A percentile compares a stretch with the other conserved stretches of the same genome.
Conservation (phyloP, 1,139 yeast genomes). For the Scheffersomyces parashehatae region DNA sequence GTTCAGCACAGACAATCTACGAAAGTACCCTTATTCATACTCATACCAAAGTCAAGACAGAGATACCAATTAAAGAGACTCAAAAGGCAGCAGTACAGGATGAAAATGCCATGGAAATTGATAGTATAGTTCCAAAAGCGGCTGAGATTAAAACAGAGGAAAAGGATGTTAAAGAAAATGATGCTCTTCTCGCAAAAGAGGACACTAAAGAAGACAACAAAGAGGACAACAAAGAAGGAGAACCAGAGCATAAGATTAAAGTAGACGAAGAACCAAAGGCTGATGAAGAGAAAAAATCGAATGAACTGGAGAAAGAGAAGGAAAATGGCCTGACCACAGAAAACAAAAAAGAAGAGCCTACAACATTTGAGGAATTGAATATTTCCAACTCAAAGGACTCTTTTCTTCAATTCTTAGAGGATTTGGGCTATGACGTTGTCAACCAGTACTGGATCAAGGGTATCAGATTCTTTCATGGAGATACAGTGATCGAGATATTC, state of each 20-base stretch:
- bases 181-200: conserved; percentile 1
- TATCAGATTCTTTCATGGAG: conserved; percentile 62
- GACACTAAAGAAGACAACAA: not conserved
- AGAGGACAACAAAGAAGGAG: conserved; percentile 1
- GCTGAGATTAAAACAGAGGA: not conserved
- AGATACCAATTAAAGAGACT: not conserved
- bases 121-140: not conserved
- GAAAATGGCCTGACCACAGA: conserved; percentile 1
- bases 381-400: conserved; percentile 28
- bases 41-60: conserved; percentile 26
- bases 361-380: conserved; percentile 5
- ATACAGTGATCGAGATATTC: conserved; percentile 60
- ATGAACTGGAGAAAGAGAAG: conserved; percentile 2
- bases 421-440: conserved; percentile 69
- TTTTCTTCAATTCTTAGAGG: conserved; percentile 53
- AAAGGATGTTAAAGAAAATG: not conserved
- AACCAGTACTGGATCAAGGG: conserved; percentile 72
- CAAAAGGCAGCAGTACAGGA: not conserved
- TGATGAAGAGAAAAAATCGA: conserved; percentile 3
- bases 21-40: conserved; percentile 62
- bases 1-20: conserved; percentile 66
- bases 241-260: conserved; percentile 6
- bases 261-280: conserved; percentile 3
- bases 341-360: not conserved
- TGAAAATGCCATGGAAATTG: not conserved